Conservation (phyloP, 2,329 filamentous ascomycete genomes). For the Scedosporium boydii region DNA sequence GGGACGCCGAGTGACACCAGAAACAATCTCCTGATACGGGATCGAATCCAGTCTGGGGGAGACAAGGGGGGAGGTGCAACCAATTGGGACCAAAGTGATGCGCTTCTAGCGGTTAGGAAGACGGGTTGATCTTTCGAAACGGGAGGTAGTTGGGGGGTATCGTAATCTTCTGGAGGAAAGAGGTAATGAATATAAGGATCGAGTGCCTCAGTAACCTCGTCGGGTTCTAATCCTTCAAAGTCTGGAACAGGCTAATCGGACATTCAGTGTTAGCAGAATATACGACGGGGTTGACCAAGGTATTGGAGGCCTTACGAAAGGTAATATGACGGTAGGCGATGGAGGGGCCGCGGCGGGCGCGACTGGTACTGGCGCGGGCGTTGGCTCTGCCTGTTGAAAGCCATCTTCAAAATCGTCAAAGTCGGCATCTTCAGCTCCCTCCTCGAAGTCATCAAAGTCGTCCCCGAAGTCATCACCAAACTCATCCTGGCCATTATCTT, state of each 20-base stretch:
- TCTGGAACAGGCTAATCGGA: constrained; percentile 52
- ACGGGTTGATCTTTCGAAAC: constrained; percentile 50
- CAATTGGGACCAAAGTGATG: constrained; percentile 92
- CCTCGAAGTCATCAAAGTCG: constrained; percentile 55
- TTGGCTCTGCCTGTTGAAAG: constrained; percentile 48
- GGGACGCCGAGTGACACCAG: constrained; percentile 92
- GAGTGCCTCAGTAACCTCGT: constrained; percentile 51
- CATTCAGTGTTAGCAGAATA: constrained; percentile 3
- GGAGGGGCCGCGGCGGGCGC: constrained; percentile 21
- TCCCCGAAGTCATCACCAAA: constrained; percentile 44
- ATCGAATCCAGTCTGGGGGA: constrained; percentile 95
- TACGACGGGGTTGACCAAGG: neutral
- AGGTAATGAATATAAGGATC: constrained; percentile 58
- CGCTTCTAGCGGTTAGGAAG: constrained; percentile 77
- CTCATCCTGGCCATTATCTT: constrained; percentile 21
- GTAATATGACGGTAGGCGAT: constrained; percentile 25
- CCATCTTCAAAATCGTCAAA: constrained; percentile 66
- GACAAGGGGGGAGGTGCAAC: constrained; percentile 90
- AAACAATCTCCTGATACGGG: constrained; percentile 87
- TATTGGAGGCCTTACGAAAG: constrained; percentile 28
- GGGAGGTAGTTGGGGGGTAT: constrained; percentile 39
- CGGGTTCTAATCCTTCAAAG: constrained; percentile 50
- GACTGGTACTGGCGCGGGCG: constrained; percentile 17
- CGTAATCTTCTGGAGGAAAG: constrained; percentile 50
- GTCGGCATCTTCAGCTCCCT: constrained; percentile 43